These are phyloP conservation scores for Calonectria pseudoreteaudii DNA, from an alignment of 2,329 filamentous ascomycete species.

Conservation along the genomic window DNA sequence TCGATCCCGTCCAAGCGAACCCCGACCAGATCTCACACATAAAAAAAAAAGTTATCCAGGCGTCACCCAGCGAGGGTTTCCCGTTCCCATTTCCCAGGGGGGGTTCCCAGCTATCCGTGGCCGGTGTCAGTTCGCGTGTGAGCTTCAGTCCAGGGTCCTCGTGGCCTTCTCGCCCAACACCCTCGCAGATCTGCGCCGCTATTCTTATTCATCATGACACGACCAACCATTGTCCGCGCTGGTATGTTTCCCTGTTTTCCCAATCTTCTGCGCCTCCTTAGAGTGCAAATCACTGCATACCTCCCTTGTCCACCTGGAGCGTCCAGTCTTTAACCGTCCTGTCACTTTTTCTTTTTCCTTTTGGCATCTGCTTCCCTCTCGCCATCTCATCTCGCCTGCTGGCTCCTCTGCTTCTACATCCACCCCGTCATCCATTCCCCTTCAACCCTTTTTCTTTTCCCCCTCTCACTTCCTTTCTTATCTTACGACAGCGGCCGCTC, in stretches of 20 bases:
- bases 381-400: constrained; percentile 29
- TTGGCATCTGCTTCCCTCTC: constrained; percentile 11
- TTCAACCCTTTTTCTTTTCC: neutral
- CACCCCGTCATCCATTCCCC: constrained; percentile 10
- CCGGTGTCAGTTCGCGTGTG: constrained; percentile 21
- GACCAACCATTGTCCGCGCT: constrained; percentile 70
- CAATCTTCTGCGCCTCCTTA: constrained; percentile 22
- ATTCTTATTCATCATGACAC: constrained; percentile 62
- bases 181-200: constrained; percentile 26
- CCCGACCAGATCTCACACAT: constrained; percentile 3
- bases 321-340: constrained; percentile 22
- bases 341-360: constrained; percentile 20
- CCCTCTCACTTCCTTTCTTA: neutral
- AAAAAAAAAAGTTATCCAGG: constrained; percentile 15
- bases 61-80: neutral
- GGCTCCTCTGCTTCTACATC: constrained; percentile 16
- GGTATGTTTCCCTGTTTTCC: constrained; percentile 58
- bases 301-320: constrained; percentile 15
- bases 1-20: neutral
- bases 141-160: constrained; percentile 27
- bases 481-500: neutral
- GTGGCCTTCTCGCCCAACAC: constrained; percentile 32
- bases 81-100: neutral
- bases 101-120: constrained; percentile 16
- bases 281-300: constrained; percentile 6